A percentile compares a stretch with the other conserved stretches of the same genome.
phyloP scores from a whole-genome alignment of 31 red algal genomes.

The Bonnemaisonia californica region DNA sequence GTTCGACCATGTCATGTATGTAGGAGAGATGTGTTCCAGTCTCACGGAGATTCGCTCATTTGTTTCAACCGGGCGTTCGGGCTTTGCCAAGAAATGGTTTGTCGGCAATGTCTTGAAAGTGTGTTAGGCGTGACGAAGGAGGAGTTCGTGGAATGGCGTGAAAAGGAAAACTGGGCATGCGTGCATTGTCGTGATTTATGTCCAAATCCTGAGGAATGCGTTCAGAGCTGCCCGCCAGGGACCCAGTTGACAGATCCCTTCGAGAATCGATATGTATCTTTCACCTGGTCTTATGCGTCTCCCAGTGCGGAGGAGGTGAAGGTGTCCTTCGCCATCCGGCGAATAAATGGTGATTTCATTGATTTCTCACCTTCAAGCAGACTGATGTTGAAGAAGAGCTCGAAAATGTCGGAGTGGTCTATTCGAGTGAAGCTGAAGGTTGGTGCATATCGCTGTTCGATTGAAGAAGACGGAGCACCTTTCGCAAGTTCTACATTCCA shows the following conservation, averaged over 20 bases:
- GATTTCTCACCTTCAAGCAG: not conserved
- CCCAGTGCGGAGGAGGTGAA: not conserved
- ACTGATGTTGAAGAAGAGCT: not conserved
- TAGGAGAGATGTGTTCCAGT: conserved; percentile 10
- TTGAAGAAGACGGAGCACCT: conserved; percentile 17
- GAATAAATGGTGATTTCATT: conserved; percentile 32
- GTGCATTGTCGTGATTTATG: conserved; percentile 57
- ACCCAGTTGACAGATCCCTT: not conserved
- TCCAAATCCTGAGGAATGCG: conserved; percentile 1
- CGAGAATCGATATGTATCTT: not conserved
- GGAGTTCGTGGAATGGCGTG: conserved; percentile 42
- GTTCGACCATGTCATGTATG: conserved; percentile 47
- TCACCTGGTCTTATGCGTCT: conserved; percentile 29
- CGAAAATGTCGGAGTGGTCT: not conserved
- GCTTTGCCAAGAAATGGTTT: conserved; percentile 37
- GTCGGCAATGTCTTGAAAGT: conserved; percentile 32
- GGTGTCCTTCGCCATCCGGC: conserved; percentile 2
- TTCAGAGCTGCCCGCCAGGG: not conserved
- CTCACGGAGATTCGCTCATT: conserved; percentile 16
- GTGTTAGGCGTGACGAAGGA: conserved; percentile 6
- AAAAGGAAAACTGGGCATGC: conserved; percentile 46
- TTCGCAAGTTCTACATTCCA: conserved; percentile 16
- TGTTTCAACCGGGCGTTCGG: conserved; percentile 28
- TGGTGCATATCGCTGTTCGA: conserved; percentile 29
- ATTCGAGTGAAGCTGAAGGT: not conserved